Evolutionary conservation across 2,329 filamentous ascomycete genomes (phyloP), one percentile per base, ranked within the genome.

Genomic region (Aspergillus caelatus): DNA sequence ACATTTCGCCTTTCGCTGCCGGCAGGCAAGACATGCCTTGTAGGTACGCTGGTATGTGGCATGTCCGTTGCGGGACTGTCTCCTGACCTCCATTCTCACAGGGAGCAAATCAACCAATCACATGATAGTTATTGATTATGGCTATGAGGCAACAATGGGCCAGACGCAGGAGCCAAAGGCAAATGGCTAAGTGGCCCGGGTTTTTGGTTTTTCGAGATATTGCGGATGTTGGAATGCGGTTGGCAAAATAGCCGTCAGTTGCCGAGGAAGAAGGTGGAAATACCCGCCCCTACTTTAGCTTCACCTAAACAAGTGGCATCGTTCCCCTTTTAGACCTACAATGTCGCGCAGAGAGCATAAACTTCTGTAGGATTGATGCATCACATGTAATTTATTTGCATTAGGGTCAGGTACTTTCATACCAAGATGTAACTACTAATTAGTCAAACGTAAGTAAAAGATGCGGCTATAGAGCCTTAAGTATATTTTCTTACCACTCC

Each of bases 21-120:
- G 82, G 68, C 83, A 85, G 62, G 82, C 80, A 62, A 84, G 80
- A 71, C 83, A 85, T 26, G 83, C 83, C 72, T 85, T 85, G 79
- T 85, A 85, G 43, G 83, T 82, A 64, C 83, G 82, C 72, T 84
- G 81, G 70, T 82, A 84, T 58, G 71, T 69, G 57, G 60, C 54
- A 45, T 65, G 61, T 56, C 63, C 56, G 48, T 60, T 52, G 56
- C 66, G 65, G 46, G 65, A 67, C 34, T 57, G 58, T 23, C 61
- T 67, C 57, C 69, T 67, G 21, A 63, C 65, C 54, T 72, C 70
- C 70, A 72, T 72, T 23, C 43, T 65, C 46, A 62, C 46, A 36
- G 58, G 39, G 36, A 21, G 12, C 34, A 36, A 23, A 41, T 46
- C 52, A 52, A 58, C 67, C 66, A 69, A 70, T 70, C 39, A 62